These are phyloP conservation scores for Colletotrichum truncatum DNA, from an alignment of 2,329 filamentous ascomycete species.

Conservation along the genomic window DNA sequence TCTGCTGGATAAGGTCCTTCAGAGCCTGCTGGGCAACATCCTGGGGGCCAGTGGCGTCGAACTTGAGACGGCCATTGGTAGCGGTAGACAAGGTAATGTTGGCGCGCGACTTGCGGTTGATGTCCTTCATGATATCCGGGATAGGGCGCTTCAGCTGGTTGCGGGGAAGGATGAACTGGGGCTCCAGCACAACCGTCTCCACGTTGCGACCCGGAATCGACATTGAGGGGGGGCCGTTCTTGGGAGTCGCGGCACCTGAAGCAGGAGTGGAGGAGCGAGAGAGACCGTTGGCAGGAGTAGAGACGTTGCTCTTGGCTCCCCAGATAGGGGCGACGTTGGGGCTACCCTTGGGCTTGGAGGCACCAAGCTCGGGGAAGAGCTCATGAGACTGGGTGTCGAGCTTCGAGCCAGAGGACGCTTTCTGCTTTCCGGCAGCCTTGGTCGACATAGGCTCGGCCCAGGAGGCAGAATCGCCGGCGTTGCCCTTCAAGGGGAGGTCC, in stretches of 20 bases:
- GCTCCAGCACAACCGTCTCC: constrained; percentile 78
- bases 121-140: constrained; percentile 85
- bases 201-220: constrained; percentile 84
- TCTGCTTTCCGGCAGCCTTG: constrained; percentile 76
- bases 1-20: constrained; percentile 87
- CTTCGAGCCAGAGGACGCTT: constrained; percentile 56
- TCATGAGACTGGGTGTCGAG: constrained; percentile 91
- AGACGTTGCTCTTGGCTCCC: constrained; percentile 75
- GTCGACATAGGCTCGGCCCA: constrained; percentile 62
- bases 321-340: constrained; percentile 77
- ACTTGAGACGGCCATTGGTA: constrained; percentile 77
- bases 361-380: constrained; percentile 90
- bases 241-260: constrained; percentile 64
- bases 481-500: constrained; percentile 69
- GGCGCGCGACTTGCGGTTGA: constrained; percentile 91
- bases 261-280: constrained; percentile 71
- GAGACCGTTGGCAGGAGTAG: constrained; percentile 60
- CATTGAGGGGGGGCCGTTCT: constrained; percentile 63
- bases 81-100: constrained; percentile 80
- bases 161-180: constrained; percentile 79
- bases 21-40: constrained; percentile 88
- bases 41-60: constrained; percentile 85
- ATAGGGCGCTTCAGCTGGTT: constrained; percentile 85
- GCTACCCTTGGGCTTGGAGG: constrained; percentile 70
- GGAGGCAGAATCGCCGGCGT: constrained; percentile 54